These are phyloP conservation scores for Vinca minor DNA, from an alignment of 257 asterid genomes.

Conservation along the genomic window DNA sequence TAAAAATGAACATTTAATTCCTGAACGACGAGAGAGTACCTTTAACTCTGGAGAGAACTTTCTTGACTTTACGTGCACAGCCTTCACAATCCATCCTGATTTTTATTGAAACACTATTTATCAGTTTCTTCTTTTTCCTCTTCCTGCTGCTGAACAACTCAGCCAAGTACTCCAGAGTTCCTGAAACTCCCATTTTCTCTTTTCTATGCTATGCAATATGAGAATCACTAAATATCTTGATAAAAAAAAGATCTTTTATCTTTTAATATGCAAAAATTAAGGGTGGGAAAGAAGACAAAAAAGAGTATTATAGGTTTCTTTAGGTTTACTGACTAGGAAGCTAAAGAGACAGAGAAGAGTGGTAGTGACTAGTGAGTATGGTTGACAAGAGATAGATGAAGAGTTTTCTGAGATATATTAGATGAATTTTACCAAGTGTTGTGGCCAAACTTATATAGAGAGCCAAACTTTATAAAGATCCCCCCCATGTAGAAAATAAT, in stretches of 20 bases:
- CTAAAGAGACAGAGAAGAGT: background rate
- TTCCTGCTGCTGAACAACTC: slow-evolving; percentile 47
- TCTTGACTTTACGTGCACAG: slow-evolving; percentile 60
- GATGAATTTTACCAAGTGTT: background rate
- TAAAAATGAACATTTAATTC: no score
- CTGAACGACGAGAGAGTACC: no score
- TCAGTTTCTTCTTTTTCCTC: slow-evolving; percentile 56
- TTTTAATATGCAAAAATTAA: no score
- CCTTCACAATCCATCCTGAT: slow-evolving; percentile 92
- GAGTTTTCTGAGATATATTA: no score
- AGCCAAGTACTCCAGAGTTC: slow-evolving; percentile 63
- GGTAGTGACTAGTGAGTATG: background rate
- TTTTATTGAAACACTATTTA: slow-evolving; percentile 52
- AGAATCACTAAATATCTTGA: no score
- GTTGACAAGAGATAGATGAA: background rate
- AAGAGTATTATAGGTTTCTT: background rate
- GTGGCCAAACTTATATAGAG: slow-evolving; percentile 13
- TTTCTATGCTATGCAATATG: no score
- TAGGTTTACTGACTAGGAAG: background rate
- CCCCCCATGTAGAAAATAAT: slow-evolving; percentile 8
- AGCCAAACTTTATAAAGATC: slow-evolving; percentile 2
- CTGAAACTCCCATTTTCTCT: slow-evolving; percentile 57
- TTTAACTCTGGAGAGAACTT: slow-evolving; percentile 50
- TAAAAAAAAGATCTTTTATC: no score
- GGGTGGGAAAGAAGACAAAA: no score